Evolutionary conservation across 148 eudicot species (phyloP).

Genomic region (Euryodendron excelsum): DNA sequence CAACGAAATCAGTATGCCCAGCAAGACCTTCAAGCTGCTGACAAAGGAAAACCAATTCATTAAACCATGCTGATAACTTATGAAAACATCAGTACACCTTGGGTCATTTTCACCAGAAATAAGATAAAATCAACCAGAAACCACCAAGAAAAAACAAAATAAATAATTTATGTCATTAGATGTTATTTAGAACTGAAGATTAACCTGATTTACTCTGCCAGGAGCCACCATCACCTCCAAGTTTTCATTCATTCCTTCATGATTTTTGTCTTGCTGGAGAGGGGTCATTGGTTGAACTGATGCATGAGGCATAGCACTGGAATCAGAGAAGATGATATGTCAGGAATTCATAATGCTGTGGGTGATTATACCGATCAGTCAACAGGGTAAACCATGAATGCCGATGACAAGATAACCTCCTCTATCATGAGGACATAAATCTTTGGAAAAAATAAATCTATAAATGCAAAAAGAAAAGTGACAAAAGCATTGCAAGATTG

Average conservation of each 20-base stretch:
- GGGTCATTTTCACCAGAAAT: background rate
- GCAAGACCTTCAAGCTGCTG: conserved; percentile 30
- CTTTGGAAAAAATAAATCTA: background rate
- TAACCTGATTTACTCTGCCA: conserved; percentile 1
- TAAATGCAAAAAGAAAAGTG: background rate
- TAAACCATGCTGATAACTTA: background rate
- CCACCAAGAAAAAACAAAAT: background rate
- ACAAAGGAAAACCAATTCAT: conserved; percentile 1
- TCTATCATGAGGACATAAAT: background rate
- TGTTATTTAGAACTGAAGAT: background rate
- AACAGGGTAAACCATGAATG: background rate
- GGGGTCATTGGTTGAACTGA: conserved; percentile 39
- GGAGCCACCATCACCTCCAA: conserved; percentile 29
- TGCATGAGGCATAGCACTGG: conserved; percentile 52
- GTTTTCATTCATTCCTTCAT: conserved; percentile 37
- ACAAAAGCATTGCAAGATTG: background rate
- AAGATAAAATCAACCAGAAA: background rate
- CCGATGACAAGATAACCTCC: background rate
- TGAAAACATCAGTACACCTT: background rate
- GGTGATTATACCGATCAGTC: conserved; percentile 1
- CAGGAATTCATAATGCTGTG: background rate
- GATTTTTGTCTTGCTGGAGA: conserved; percentile 36
- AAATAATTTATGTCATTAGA: background rate
- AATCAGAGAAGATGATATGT: conserved; percentile 22
- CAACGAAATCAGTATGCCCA: conserved; percentile 30